Percentiles rank a stretch among this genome's conserved stretches.
Conservation (phyloP, 164 flowering plant species). For the Chimonanthus salicifolius region DNA sequence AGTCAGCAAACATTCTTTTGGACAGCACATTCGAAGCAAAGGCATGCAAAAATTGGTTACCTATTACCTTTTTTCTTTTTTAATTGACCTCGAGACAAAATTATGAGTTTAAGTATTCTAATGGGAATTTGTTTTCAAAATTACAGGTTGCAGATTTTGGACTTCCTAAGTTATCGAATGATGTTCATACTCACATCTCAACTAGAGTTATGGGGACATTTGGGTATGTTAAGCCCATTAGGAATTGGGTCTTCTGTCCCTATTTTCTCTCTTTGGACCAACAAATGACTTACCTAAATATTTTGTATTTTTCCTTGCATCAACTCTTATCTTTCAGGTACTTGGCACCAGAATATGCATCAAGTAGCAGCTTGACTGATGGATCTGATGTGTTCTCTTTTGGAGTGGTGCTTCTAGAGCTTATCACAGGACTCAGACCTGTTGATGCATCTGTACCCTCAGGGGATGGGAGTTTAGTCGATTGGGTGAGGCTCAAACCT, state of each 20-base stretch:
- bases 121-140: neutral
- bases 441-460: slow-evolving; percentile 51
- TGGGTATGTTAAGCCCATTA: slow-evolving; percentile 38
- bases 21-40: slow-evolving; percentile 65
- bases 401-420: slow-evolving; percentile 79
- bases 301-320: neutral
- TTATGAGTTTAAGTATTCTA: neutral
- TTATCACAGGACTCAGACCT: slow-evolving; percentile 67
- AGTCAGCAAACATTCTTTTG: slow-evolving; percentile 70
- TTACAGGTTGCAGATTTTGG: slow-evolving; percentile 81
- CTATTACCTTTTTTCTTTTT: neutral
- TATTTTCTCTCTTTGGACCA: neutral
- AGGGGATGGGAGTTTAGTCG: slow-evolving; percentile 73
- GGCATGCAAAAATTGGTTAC: slow-evolving; percentile 24
- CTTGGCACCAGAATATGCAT: slow-evolving; percentile 84
- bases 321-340: slow-evolving; percentile 40
- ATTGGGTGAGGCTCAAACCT: slow-evolving; percentile 50
- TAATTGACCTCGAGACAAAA: neutral
- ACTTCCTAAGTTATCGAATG: slow-evolving; percentile 56
- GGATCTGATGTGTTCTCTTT: slow-evolving; percentile 85
- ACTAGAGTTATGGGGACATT: slow-evolving; percentile 88
- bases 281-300: neutral
- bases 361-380: slow-evolving; percentile 78
- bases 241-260: neutral
- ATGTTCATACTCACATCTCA: slow-evolving; percentile 52